phyloP scores from a whole-genome alignment of 2,329 filamentous ascomycete species.

The Colletotrichum eleusines region DNA sequence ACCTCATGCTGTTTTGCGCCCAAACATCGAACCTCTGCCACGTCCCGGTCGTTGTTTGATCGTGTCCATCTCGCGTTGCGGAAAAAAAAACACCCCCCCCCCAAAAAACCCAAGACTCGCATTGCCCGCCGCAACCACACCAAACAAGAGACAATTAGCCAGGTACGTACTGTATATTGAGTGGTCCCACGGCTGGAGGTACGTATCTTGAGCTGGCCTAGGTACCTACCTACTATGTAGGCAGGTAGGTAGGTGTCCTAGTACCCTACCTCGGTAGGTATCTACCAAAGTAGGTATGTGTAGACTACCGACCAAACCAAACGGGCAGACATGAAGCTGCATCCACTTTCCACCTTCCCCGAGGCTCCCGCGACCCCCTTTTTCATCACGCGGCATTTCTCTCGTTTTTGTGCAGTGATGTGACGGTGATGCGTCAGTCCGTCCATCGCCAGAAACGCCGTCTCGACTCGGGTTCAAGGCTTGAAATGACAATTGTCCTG shows the following conservation, averaged over 20 bases:
- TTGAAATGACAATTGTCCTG: constrained; percentile 18
- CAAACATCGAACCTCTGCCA: constrained; percentile 6
- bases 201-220: no score
- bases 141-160: neutral
- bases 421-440: constrained; percentile 22
- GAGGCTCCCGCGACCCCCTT: constrained; percentile 26
- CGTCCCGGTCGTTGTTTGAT: constrained; percentile 6
- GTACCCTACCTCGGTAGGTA: neutral
- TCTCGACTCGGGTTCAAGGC: constrained; percentile 19
- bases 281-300: no score
- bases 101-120: neutral
- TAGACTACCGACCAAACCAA: constrained; percentile 27
- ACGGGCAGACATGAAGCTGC: constrained; percentile 30
- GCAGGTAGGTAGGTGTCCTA: no score
- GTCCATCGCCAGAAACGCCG: constrained; percentile 25
- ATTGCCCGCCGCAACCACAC: neutral
- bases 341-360: constrained; percentile 41
- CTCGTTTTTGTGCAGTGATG: constrained; percentile 20
- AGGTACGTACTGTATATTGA: neutral
- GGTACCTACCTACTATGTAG: no score
- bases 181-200: neutral
- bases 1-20: neutral
- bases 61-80: constrained; percentile 23
- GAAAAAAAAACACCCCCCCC: no score
- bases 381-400: constrained; percentile 31